Evolutionary conservation across 768 basidiomycete species (phyloP), one percentile per base, ranked within the genome.

Genomic region (Favolaschia claudopus): DNA sequence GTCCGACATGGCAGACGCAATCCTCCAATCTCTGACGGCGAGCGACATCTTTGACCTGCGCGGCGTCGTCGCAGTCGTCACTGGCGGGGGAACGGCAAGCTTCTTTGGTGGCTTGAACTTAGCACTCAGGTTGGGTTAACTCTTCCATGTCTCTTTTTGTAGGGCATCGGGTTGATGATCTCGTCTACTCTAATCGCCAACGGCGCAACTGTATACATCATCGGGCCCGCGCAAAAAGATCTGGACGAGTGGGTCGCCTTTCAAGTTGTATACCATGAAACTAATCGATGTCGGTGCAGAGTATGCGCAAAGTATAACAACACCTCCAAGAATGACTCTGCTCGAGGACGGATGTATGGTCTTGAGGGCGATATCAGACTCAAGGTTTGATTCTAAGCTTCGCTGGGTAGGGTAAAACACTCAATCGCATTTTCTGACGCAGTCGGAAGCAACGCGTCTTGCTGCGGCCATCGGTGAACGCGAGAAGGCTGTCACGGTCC

Each of bases 111-210:
- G 36, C 17, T 10, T 17, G n/a, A n/a, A n/a, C n/a, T 7, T 46
- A 7, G 32, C 5, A 37, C 15, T 19, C 39, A 32, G 43, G n/a
- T n/a, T n/a, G n/a, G n/a, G n/a, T n/a, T n/a, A n/a, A n/a, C n/a
- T n/a, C n/a, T 31, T 12, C n/a, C 22, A 10, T 43, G 20, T 14
- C 20, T 15, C 6, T 27, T 31, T 13, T 39, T 32, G 54, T n/a
- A 78, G 79, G 82, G 82, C 0, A 81, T 82, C 19, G 82, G 82
- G 1, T 66, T 82, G 38, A 83, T 83, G 82, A 81, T 83, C 20
- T 75, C 72, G 55, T 76, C 77, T 9, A 80, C 81, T 0, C 67
- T 83, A 2, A 59, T 81, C 10, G 78, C 80, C 3, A 83, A 83
- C 58, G 80, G 80, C 8, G 82, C 82, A 1, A 79, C 72, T 0